phyloP scores from a whole-genome alignment of 1,284 basidiomycete species.

The Vanrija sp. region DNA sequence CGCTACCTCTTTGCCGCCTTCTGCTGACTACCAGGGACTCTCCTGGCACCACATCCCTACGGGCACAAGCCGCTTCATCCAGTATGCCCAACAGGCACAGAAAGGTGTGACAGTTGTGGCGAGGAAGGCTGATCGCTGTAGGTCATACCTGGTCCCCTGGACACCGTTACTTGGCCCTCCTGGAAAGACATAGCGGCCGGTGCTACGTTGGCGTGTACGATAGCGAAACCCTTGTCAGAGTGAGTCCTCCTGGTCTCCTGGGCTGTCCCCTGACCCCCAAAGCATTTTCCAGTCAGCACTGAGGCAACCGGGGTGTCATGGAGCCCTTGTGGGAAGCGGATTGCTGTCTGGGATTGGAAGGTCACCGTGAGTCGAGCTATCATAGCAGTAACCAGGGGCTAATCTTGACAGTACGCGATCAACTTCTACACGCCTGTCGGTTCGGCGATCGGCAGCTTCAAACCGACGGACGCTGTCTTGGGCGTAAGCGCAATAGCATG shows the following conservation, averaged over 20 bases:
- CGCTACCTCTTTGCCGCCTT: constrained; percentile 42
- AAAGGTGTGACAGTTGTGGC: neutral
- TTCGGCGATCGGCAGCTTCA: constrained; percentile 63
- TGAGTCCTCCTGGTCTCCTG: constrained; percentile 49
- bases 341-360: constrained; percentile 78
- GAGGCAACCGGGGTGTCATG: constrained; percentile 70
- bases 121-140: constrained; percentile 37
- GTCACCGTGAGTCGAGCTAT: constrained; percentile 58
- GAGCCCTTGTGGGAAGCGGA: constrained; percentile 72
- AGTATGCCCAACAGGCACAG: constrained; percentile 9
- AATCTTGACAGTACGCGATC: constrained; percentile 66
- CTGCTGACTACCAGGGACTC: constrained; percentile 61
- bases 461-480: constrained; percentile 45
- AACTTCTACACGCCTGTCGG: constrained; percentile 71
- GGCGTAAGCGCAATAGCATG: constrained; percentile 68
- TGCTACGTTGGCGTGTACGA: constrained; percentile 80
- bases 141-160: constrained; percentile 75
- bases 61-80: constrained; percentile 53
- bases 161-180: constrained; percentile 71
- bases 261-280: neutral
- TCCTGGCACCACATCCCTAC: constrained; percentile 72
- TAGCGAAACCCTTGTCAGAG: constrained; percentile 67
- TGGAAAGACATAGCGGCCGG: constrained; percentile 78
- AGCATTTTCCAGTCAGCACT: constrained; percentile 78
- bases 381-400: neutral